A percentile compares a stretch with the other conserved stretches of the same genome.
Conservation (phyloP, 805 yeast genomes). For the Candida odintsovae region DNA sequence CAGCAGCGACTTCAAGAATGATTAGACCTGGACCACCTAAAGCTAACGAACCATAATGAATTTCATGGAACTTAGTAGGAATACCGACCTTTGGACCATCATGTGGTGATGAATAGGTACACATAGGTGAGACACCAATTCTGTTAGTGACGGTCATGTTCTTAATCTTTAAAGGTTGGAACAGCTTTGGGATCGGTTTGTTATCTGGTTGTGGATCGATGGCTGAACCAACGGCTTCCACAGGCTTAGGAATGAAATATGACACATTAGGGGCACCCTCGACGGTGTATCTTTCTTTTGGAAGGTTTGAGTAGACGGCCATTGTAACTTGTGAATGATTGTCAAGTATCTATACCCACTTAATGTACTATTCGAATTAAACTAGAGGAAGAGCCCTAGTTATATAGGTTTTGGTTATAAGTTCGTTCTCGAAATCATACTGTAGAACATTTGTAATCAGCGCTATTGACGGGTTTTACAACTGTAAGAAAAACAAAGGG, state of each 20-base stretch:
- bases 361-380: too few species aligned
- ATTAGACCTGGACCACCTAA: constrained; percentile 44
- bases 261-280: constrained; percentile 1
- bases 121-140: constrained; percentile 53
- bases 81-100: constrained; percentile 27
- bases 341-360: not conserved
- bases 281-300: not conserved
- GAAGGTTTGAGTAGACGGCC: not conserved
- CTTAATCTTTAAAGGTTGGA: constrained; percentile 17
- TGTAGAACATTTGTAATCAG: too few species aligned
- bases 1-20: constrained; percentile 41
- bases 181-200: constrained; percentile 14
- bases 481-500: too few species aligned
- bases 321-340: not conserved
- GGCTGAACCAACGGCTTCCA: constrained; percentile 1
- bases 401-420: too few species aligned
- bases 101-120: constrained; percentile 38
- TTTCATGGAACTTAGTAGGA: constrained; percentile 41
- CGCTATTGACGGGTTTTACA: too few species aligned
- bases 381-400: too few species aligned
- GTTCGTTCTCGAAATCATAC: too few species aligned
- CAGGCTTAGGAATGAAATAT: constrained; percentile 5
- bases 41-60: constrained; percentile 44
- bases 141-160: constrained; percentile 36
- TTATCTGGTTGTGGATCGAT: not conserved